Evolutionary conservation across 2,329 filamentous ascomycete genomes (phyloP).

Genomic region (Ambrosiella xylebori): DNA sequence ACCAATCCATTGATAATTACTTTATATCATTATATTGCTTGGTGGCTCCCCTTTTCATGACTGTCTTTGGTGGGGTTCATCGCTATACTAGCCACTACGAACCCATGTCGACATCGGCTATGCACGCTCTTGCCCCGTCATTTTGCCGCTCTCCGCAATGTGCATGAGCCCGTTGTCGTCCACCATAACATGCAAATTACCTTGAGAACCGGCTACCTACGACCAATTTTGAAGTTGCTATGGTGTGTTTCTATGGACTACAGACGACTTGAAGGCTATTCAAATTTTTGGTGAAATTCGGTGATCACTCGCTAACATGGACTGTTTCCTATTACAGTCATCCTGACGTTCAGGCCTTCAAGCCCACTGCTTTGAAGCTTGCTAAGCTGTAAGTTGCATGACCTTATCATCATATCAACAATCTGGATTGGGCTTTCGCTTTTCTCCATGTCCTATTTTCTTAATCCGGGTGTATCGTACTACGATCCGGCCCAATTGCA

Average conservation of each 20-base stretch:
- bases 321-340: slow-evolving; percentile 35
- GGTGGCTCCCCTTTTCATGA: not conserved
- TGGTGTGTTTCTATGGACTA: not conserved
- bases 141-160: not conserved
- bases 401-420: not conserved
- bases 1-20: not conserved
- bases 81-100: not conserved
- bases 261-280: not conserved
- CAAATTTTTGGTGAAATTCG: not conserved
- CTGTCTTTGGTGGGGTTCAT: not conserved
- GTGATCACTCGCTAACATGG: not conserved
- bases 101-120: not conserved
- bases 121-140: not conserved
- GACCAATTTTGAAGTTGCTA: not conserved
- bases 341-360: slow-evolving; percentile 90
- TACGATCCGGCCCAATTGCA: not conserved
- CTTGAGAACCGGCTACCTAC: not conserved
- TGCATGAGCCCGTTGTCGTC: not conserved
- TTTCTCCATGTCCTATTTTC: not conserved
- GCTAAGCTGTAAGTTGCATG: slow-evolving; percentile 63
- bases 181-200: not conserved
- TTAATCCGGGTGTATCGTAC: not conserved
- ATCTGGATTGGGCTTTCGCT: not conserved
- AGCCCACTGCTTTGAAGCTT: slow-evolving; percentile 82
- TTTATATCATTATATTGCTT: too few relatives aligned